These are phyloP conservation scores for Xerocomellus intermedius DNA, from an alignment of 768 basidiomycete genomes.

Conservation along the genomic window DNA sequence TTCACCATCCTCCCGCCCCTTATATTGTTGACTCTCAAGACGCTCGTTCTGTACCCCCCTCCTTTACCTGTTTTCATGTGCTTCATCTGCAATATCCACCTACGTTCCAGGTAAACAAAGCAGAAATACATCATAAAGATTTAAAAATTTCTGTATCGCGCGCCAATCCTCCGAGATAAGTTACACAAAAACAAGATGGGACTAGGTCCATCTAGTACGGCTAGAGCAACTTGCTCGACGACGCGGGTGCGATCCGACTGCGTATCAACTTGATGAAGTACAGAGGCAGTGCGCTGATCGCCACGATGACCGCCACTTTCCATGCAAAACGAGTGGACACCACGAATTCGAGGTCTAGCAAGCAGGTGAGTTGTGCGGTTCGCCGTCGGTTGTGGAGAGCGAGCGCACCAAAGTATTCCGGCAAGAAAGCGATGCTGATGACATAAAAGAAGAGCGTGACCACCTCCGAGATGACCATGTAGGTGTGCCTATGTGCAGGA, in stretches of 20 bases:
- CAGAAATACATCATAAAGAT: slow-evolving; percentile 40
- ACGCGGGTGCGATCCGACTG: slow-evolving; percentile 85
- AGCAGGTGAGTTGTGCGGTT: not conserved
- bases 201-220: not conserved
- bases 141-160: slow-evolving; percentile 22
- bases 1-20: not conserved
- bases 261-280: slow-evolving; percentile 88
- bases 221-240: slow-evolving; percentile 87
- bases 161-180: not conserved
- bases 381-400: not conserved
- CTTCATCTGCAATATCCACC: slow-evolving; percentile 29
- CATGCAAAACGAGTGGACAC: slow-evolving; percentile 83
- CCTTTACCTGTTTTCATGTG: slow-evolving; percentile 9
- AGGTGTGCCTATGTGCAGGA: slow-evolving; percentile 68
- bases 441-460: slow-evolving; percentile 88
- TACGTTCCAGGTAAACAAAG: slow-evolving; percentile 27
- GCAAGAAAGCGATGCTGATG: slow-evolving; percentile 88
- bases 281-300: slow-evolving; percentile 87
- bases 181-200: not conserved
- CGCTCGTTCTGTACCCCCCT: slow-evolving; percentile 8
- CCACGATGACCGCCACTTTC: slow-evolving; percentile 96
- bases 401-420: slow-evolving; percentile 92
- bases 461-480: slow-evolving; percentile 92
- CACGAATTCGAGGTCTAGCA: slow-evolving; percentile 86
- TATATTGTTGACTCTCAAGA: slow-evolving; percentile 10